phyloP scores from a whole-genome alignment of 192 early-diverging fungal genomes.

The Cetraspora pellucida region DNA sequence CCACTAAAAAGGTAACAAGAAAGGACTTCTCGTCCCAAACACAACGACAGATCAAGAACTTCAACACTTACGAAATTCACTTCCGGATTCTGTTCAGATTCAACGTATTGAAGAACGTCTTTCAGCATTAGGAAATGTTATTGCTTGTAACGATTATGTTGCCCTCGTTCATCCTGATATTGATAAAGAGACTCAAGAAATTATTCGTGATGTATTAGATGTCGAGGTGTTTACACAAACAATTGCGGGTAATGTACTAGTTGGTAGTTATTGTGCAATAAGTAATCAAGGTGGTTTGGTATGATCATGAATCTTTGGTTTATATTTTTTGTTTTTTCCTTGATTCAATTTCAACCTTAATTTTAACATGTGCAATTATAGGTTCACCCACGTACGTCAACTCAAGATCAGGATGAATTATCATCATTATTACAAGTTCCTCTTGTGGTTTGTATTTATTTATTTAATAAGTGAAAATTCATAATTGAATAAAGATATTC shows the following conservation, averaged over 20 bases:
- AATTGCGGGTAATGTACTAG: conserved; percentile 95
- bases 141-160: conserved; percentile 99
- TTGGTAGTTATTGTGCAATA: conserved; percentile 92
- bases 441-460: conserved; percentile 62
- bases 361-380: background rate
- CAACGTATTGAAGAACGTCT: conserved; percentile 98
- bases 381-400: conserved; percentile 87
- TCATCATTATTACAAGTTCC: conserved; percentile 96
- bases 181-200: conserved; percentile 98
- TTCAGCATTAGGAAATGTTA: conserved; percentile 97
- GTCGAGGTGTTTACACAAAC: conserved; percentile 99
- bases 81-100: conserved; percentile 90
- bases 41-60: conserved; percentile 98
- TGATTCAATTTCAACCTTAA: background rate
- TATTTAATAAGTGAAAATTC: conserved; percentile 18
- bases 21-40: conserved; percentile 92
- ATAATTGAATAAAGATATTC: background rate
- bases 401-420: conserved; percentile 98
- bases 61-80: conserved; percentile 94
- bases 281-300: conserved; percentile 98
- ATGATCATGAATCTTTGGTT: background rate
- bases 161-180: conserved; percentile 98
- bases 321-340: conserved; percentile 25
- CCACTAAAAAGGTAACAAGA: conserved; percentile 73
- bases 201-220: conserved; percentile 96